Percentiles rank a stretch among this genome's conserved stretches.
Evolutionary conservation across 768 basidiomycete species (phyloP).

Genomic region (Tremella yokohamensis): DNA sequence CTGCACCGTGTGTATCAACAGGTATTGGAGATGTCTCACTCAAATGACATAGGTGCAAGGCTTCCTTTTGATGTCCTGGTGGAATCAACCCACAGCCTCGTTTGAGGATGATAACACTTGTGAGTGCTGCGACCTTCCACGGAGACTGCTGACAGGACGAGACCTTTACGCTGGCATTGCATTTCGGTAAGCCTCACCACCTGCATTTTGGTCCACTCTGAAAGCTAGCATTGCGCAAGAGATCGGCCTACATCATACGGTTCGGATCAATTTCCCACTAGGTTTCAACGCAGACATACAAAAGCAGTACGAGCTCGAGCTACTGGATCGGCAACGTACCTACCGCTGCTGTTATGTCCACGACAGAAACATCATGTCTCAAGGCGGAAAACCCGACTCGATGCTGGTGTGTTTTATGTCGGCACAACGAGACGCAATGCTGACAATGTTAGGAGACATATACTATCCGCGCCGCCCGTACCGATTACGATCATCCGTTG

Average conservation of each 20-base stretch:
- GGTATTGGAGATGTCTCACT: not conserved
- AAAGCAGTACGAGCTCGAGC: conserved; percentile 4
- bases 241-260: not conserved
- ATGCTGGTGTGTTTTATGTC: not conserved
- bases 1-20: not conserved
- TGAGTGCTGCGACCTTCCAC: not conserved
- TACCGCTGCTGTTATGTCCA: conserved; percentile 1
- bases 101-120: conserved; percentile 1
- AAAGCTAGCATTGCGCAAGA: not conserved
- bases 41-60: not conserved
- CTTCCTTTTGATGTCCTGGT: conserved; percentile 3
- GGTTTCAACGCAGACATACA: not conserved
- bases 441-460: not conserved
- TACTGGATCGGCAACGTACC: conserved; percentile 1
- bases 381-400: conserved; percentile 5
- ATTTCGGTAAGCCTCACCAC: not conserved
- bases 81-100: conserved; percentile 1
- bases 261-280: not conserved
- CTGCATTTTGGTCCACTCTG: not conserved
- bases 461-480: not conserved
- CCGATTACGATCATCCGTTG: conserved; percentile 2
- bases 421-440: not conserved
- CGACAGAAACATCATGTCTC: not conserved
- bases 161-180: conserved; percentile 1
- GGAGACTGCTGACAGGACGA: not conserved